Percentiles rank a stretch among this genome's conserved stretches.
Conservation (phyloP, 306 rosid genomes). For the Dalbergia cultrata region DNA sequence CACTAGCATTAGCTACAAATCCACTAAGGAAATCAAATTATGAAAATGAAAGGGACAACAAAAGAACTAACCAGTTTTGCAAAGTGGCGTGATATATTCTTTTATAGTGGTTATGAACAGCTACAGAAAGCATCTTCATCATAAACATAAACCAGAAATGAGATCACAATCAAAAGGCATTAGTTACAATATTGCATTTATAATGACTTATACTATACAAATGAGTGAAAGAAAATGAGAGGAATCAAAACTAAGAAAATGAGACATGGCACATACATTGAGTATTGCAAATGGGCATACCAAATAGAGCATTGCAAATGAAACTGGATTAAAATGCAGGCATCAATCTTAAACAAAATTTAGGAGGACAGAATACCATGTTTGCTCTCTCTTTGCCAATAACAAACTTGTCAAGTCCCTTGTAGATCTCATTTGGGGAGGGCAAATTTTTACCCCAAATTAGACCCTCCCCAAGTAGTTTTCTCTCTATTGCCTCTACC, state of each 20-base stretch:
- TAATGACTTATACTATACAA: conserved; percentile 7
- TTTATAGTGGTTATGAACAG: conserved; percentile 96
- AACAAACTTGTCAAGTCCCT: conserved; percentile 94
- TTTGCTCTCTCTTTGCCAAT: conserved; percentile 92
- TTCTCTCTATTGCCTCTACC: conserved; percentile 62
- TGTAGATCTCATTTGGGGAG: conserved; percentile 89
- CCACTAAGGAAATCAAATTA: neutral
- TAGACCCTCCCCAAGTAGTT: conserved; percentile 88
- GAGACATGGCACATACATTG: neutral
- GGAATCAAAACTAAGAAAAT: conserved; percentile 23
- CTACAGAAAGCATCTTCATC: conserved; percentile 93
- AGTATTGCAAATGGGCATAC: neutral
- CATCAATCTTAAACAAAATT: conserved; percentile 24
- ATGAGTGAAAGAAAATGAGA: conserved; percentile 13
- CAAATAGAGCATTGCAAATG: neutral
- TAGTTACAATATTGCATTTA: conserved; percentile 37
- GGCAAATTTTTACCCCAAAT: conserved; percentile 92
- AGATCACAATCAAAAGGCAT: conserved; percentile 33
- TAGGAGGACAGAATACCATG: conserved; percentile 58
- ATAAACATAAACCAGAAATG: conserved; percentile 48
- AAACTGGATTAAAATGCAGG: neutral
- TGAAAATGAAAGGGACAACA: conserved; percentile 22
- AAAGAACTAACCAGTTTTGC: conserved; percentile 78
- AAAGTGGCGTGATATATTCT: conserved; percentile 81
- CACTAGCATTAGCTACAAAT: neutral